Evolutionary conservation across 805 yeast genomes (phyloP), one percentile per base, ranked within the genome.

Genomic region (Saccharomyces kudriavzevii): DNA sequence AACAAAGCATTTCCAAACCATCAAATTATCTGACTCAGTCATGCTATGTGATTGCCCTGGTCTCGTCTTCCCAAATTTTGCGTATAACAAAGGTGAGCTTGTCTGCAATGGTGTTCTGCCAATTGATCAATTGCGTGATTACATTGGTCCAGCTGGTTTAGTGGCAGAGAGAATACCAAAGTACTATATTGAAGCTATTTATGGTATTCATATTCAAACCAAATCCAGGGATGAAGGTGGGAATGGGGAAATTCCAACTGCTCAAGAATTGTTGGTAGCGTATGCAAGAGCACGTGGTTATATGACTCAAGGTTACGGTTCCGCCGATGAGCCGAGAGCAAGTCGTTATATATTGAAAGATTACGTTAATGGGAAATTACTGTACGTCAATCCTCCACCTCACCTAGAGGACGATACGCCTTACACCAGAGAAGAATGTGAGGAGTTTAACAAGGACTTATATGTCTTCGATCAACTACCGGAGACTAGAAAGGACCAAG

Each of bases 21-120:
- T 94, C 57, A 81, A 82, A 66, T 77, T 94, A 47, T 82, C 96
- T 0, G 87, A 86, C 51, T 78, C 85, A 40, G 94, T 94, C 2
- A 78, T 90, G 60, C 76, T 94, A 51, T 94, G 98, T 73, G 99
- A 94, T 77, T 94, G 99, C 77, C 99, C 99, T 1, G 99, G 99
- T 79, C 77, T 94, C 57, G 99, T 94, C 17, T 94, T 94, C 76
- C 99, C 99, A 25, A 94, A 92, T 65, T 94, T 94, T 68, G 98
- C 98, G 5, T 88, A 87, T 68, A 88, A 97, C 25, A 91, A 90
- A 65, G 98, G 96, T 62, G 99, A 94, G 64, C 79, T 94, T 64
- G 99, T 94, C 0, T 90, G 97, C 74, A 89, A 90, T 66, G 99
- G 99, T 78, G 96, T 94, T n/a, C 77, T 94, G 54, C 99, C 99